Evolutionary conservation across 495 filamentous ascomycete genomes (phyloP).

Genomic region (Hypoxylon lienhwacheense): DNA sequence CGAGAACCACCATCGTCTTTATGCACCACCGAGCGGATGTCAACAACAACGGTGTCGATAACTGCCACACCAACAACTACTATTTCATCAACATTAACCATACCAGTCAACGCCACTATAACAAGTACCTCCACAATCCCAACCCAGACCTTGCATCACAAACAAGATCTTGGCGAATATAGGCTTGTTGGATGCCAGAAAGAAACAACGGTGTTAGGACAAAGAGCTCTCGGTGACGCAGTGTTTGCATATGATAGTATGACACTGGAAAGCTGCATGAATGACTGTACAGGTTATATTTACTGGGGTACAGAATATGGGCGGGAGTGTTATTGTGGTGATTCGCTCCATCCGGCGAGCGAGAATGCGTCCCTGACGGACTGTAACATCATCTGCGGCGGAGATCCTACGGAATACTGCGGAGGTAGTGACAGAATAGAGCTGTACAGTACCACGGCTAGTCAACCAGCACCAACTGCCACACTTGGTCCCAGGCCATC

Average conservation of each 20-base stretch:
- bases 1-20: constrained; percentile 39
- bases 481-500: constrained; percentile 44
- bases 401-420: constrained; percentile 48
- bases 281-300: constrained; percentile 49
- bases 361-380: constrained; percentile 44
- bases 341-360: constrained; percentile 47
- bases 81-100: constrained; percentile 19
- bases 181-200: constrained; percentile 50
- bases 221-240: constrained; percentile 43
- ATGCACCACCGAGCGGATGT: constrained; percentile 22
- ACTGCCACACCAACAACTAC: constrained; percentile 38
- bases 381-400: constrained; percentile 55
- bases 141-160: constrained; percentile 40
- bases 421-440: constrained; percentile 50
- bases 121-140: constrained; percentile 35
- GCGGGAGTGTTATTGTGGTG: constrained; percentile 55
- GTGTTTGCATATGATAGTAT: constrained; percentile 51
- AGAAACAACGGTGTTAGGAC: constrained; percentile 42
- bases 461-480: constrained; percentile 34
- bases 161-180: constrained; percentile 46
- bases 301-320: constrained; percentile 56
- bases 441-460: constrained; percentile 49
- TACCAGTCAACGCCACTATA: constrained; percentile 27
- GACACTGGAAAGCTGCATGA: constrained; percentile 53
- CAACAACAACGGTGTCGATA: constrained; percentile 14